A percentile compares a stretch with the other conserved stretches of the same genome.
phyloP scores from a whole-genome alignment of 257 asterid genomes.

The Ballota nigra region DNA sequence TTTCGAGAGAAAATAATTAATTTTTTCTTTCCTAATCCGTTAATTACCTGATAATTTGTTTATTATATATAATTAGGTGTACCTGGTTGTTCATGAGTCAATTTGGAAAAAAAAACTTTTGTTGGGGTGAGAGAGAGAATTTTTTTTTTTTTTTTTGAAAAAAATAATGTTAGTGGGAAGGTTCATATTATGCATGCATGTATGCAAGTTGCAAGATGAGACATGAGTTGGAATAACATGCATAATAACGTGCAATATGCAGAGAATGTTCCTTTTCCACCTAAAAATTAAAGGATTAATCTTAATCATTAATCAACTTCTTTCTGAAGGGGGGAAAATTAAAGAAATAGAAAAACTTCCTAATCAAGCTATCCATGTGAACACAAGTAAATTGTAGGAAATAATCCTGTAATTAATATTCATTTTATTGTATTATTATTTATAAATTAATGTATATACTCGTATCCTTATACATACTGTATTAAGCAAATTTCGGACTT shows the following conservation, averaged over 20 bases:
- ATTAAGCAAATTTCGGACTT: background rate
- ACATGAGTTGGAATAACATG: constrained; percentile 33
- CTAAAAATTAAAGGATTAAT: background rate
- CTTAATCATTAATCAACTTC: constrained; percentile 4
- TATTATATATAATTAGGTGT: background rate
- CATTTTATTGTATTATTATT: background rate
- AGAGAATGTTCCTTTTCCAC: constrained; percentile 17
- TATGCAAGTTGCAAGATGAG: constrained; percentile 37
- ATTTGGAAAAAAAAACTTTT: background rate
- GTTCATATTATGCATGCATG: background rate
- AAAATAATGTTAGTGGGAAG: background rate
- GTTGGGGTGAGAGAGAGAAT: background rate
- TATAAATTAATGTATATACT: too few relatives aligned
- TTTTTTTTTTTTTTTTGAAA: too few relatives aligned
- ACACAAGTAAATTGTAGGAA: background rate
- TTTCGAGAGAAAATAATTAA: background rate
- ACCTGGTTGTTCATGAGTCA: constrained; percentile 1
- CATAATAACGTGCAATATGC: constrained; percentile 21
- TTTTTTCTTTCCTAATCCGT: background rate
- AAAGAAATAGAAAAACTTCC: too few relatives aligned
- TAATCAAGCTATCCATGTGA: background rate
- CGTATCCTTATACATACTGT: too few relatives aligned
- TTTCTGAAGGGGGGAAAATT: too few relatives aligned
- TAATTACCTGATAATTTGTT: too few relatives aligned
- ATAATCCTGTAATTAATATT: too few relatives aligned